Conservation (phyloP, 176 grass and related monocot species). For the Rhynchospora breviuscula region DNA sequence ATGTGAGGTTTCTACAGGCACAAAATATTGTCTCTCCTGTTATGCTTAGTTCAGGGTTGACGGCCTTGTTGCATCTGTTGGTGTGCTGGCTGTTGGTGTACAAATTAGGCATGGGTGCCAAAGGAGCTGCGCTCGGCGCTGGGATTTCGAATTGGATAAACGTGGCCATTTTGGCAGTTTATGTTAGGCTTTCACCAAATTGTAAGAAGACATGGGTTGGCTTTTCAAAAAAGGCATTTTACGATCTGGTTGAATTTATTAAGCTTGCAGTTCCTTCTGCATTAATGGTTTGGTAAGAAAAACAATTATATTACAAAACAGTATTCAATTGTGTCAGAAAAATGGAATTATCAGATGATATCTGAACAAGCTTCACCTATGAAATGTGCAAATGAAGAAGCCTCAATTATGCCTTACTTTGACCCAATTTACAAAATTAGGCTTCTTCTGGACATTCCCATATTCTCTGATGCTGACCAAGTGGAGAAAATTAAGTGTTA, state of each 20-base stretch:
- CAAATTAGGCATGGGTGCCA: conserved; percentile 44
- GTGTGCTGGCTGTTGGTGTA: conserved; percentile 83
- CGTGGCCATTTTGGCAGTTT: conserved; percentile 32
- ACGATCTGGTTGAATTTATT: conserved; percentile 37
- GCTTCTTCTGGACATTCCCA: background rate
- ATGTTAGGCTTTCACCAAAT: conserved; percentile 42
- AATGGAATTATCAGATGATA: conserved; percentile 7
- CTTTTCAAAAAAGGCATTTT: conserved; percentile 53
- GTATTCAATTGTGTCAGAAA: background rate
- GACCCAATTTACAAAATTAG: background rate
- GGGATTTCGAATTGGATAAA: conserved; percentile 50
- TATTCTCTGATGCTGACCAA: background rate
- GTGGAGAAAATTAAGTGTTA: background rate
- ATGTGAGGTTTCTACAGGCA: conserved; percentile 46
- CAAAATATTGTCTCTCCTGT: conserved; percentile 64
- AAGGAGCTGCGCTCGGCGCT: conserved; percentile 58
- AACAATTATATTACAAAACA: background rate
- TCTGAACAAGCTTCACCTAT: background rate
- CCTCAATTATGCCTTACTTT: background rate
- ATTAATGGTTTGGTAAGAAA: conserved; percentile 78
- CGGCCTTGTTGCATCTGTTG: conserved; percentile 42
- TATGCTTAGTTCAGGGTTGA: conserved; percentile 54
- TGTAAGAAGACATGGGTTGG: conserved; percentile 51
- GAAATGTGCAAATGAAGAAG: conserved; percentile 6
- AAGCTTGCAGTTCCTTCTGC: conserved; percentile 68